These are phyloP conservation scores for Schwanniomyces vanrijiae DNA, from an alignment of 805 yeast species.

Conservation along the genomic window DNA sequence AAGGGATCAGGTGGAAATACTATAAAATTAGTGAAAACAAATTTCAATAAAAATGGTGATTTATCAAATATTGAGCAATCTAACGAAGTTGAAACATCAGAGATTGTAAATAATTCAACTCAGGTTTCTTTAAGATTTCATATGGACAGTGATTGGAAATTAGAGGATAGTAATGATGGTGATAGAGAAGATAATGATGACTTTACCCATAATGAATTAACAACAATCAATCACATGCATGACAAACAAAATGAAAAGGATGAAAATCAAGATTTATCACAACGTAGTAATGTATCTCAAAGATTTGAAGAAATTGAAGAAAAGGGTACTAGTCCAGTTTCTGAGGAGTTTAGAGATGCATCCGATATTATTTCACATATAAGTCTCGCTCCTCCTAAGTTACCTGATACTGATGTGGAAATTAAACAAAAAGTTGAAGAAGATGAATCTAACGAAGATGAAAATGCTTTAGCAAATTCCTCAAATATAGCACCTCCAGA, in stretches of 20 bases:
- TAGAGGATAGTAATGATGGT: conserved; percentile 39
- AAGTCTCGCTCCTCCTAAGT: conserved; percentile 19
- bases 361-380: conserved; percentile 18
- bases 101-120: conserved; percentile 9
- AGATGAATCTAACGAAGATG: conserved; percentile 9
- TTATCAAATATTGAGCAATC: not conserved
- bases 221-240: conserved; percentile 2
- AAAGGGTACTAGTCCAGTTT: conserved; percentile 1
- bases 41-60: not conserved
- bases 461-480: conserved; percentile 41
- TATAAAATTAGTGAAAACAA: conserved; percentile 1
- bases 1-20: not conserved
- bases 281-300: not conserved
- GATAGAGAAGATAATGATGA: conserved; percentile 39
- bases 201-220: conserved; percentile 20
- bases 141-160: conserved; percentile 36
- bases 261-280: not conserved
- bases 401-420: not conserved
- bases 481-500: conserved; percentile 39
- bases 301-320: not conserved
- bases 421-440: not conserved
- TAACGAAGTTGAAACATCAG: conserved; percentile 2
- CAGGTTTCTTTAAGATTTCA: conserved; percentile 28
- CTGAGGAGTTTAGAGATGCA: conserved; percentile 17
- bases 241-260: not conserved